Base-by-base conservation (phyloP, 2,329 filamentous ascomycete species). In the Penicillium janthinellum region DNA sequence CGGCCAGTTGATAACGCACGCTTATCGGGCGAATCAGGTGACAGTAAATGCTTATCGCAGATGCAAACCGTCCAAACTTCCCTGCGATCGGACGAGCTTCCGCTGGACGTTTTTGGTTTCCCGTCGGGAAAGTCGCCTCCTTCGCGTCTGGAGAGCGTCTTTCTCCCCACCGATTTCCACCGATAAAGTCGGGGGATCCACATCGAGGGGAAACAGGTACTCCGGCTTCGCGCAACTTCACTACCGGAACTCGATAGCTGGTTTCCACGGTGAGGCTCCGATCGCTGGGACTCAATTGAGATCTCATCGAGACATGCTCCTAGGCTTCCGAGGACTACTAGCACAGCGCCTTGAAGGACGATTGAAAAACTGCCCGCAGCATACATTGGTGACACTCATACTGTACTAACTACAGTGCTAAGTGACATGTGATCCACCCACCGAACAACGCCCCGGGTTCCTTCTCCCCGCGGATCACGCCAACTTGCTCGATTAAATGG, bases 71-170 rank as follows among this genome's bases (percentile, higher is more conserved):
- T 10, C 5, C 37, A 51, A 45, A 38, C 31, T 15, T 10, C 47
- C 22, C 17, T 37, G 51, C 38, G 14, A 22, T 34, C 50, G 38
- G 25, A 44, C 28, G 31, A 34, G 15, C 25, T 35, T 41, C 50
- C 37, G 17, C 25, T 25, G 12, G 5, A 11, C 17, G 11, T 22
- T 12, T 45, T 12, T n/a, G 12, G 52, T 66, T 66, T 66, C 20
- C 64, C 64, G 64, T 25, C 64, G 64, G 64, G 45, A 65, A 66
- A 65, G 44, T 60, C 4, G 17, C 35, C 22, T 28, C 49, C 17
- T 7, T 38, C 5, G 4, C 3, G 15, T 37, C 45, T n/a, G 31
- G 31, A 31, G 31, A 31, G 31, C 31, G 5, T 31, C 14, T 5
- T 3, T 31, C 17, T 38, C 31, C 22, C 34, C 49, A 51, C 49